Percentiles rank a stretch among this genome's conserved stretches.
Conservation (phyloP, 805 yeast genomes). For the Yamadazyma ubonensis region DNA sequence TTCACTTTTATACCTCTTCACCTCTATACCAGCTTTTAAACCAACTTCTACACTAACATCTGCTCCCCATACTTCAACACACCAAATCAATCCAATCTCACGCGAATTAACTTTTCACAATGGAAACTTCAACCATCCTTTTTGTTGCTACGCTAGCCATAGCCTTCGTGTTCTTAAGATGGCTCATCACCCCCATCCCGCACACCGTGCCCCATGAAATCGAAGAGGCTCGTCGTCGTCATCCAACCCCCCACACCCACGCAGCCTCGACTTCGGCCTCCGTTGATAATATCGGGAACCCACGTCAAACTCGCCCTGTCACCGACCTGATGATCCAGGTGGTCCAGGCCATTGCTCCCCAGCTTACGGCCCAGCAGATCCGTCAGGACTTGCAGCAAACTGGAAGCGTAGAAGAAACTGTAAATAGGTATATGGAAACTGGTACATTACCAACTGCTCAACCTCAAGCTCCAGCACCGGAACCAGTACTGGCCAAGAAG, state of each 20-base stretch:
- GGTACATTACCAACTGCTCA: constrained; percentile 66
- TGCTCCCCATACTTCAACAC: background rate
- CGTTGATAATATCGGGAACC: background rate
- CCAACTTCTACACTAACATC: background rate
- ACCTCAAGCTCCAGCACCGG: constrained; percentile 18
- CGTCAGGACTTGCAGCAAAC: constrained; percentile 69
- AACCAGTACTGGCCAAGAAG: constrained; percentile 8
- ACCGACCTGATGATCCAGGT: constrained; percentile 78
- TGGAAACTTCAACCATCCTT: constrained; percentile 57
- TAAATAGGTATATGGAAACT: constrained; percentile 64
- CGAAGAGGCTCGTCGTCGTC: constrained; percentile 12
- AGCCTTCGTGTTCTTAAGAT: constrained; percentile 60
- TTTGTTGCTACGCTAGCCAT: constrained; percentile 48
- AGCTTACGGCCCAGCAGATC: constrained; percentile 66
- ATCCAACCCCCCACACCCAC: background rate
- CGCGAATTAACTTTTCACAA: constrained; percentile 16
- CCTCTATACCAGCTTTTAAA: background rate
- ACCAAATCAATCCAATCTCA: background rate
- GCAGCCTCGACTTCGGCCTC: background rate
- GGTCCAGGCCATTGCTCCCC: constrained; percentile 81
- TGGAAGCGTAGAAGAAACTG: constrained; percentile 79
- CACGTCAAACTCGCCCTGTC: constrained; percentile 42
- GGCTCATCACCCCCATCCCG: constrained; percentile 63
- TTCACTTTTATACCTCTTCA: background rate
- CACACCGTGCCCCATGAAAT: constrained; percentile 25